phyloP scores from a whole-genome alignment of 2,329 filamentous ascomycete species.

The Proliferodiscus dingleyae region DNA sequence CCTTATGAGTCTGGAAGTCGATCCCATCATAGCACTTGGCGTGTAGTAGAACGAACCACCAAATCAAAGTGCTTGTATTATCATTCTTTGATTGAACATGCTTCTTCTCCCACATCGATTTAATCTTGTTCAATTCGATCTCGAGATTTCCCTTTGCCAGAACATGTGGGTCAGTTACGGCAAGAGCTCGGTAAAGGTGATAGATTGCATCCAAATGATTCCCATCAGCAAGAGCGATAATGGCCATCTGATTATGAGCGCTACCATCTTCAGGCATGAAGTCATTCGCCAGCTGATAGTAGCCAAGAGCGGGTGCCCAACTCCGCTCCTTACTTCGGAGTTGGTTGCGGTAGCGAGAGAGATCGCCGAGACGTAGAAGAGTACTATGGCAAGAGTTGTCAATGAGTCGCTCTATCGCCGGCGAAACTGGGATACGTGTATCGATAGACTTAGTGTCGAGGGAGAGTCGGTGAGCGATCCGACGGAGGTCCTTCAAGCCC shows the following conservation, averaged over 20 bases:
- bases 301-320: slow-evolving; percentile 75
- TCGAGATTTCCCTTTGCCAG: slow-evolving; percentile 73
- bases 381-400: slow-evolving; percentile 74
- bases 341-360: slow-evolving; percentile 80
- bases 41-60: slow-evolving; percentile 83
- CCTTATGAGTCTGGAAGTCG: slow-evolving; percentile 68
- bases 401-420: slow-evolving; percentile 41
- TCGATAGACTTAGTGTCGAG: slow-evolving; percentile 25
- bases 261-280: slow-evolving; percentile 74
- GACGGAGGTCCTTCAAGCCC: slow-evolving; percentile 26
- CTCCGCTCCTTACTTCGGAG: slow-evolving; percentile 64
- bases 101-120: slow-evolving; percentile 48
- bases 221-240: slow-evolving; percentile 72
- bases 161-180: slow-evolving; percentile 68
- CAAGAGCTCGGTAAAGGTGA: slow-evolving; percentile 79
- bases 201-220: slow-evolving; percentile 84
- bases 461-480: slow-evolving; percentile 29
- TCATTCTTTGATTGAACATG: slow-evolving; percentile 20
- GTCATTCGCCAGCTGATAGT: slow-evolving; percentile 76
- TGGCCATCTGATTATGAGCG: slow-evolving; percentile 85
- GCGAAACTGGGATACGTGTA: slow-evolving; percentile 18
- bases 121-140: slow-evolving; percentile 68
- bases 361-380: slow-evolving; percentile 81
- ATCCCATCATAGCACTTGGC: slow-evolving; percentile 77
- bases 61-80: slow-evolving; percentile 54